These are phyloP conservation scores for Pyrus hybrid DNA, from an alignment of 331 rosid genomes.

Conservation along the genomic window DNA sequence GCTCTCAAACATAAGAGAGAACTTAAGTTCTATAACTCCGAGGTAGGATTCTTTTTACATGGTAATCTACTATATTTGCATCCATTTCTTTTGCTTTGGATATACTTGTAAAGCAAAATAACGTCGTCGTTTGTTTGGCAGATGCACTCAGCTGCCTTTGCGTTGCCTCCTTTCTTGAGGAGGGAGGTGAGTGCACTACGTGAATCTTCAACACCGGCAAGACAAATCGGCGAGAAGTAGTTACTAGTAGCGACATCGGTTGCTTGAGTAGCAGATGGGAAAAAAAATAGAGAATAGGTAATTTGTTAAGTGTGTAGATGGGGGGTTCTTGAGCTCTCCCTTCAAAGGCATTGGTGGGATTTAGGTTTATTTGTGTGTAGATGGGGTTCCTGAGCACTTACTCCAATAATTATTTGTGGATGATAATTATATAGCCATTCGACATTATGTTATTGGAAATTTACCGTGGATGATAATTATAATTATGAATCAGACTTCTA, in stretches of 20 bases:
- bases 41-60: constrained; percentile 29
- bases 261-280: constrained; percentile 8
- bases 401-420: not conserved
- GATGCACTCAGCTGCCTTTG: constrained; percentile 84
- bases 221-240: constrained; percentile 5
- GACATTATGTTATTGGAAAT: not conserved
- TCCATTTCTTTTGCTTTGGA: not conserved
- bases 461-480: not conserved
- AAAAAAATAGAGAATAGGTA: not conserved
- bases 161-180: constrained; percentile 68
- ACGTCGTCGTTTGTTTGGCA: constrained; percentile 16
- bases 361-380: not conserved
- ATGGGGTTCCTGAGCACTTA: too few relatives aligned
- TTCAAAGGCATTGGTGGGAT: not conserved
- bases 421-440: not conserved
- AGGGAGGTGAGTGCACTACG: constrained; percentile 48
- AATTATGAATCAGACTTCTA: not conserved
- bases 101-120: not conserved
- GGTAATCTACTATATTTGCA: not conserved
- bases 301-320: constrained; percentile 1
- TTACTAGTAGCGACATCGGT: not conserved
- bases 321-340: not conserved
- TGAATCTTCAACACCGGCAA: constrained; percentile 12
- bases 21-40: constrained; percentile 78
- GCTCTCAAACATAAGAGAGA: constrained; percentile 63